Conservation (phyloP, 192 early-diverging fungal genomes). For the Rhizophagus prolifer region DNA sequence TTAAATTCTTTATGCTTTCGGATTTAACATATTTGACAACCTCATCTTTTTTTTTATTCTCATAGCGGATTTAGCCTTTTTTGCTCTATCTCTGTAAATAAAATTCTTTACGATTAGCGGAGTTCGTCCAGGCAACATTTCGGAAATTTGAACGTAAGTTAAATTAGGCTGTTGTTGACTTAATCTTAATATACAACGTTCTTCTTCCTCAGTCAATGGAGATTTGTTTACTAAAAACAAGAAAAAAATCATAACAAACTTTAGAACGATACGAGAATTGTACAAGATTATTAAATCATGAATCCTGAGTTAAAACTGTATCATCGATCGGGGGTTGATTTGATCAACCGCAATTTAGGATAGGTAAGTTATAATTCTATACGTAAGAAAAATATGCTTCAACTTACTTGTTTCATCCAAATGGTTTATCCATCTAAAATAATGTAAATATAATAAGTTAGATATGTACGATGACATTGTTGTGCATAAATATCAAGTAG, state of each 20-base stretch:
- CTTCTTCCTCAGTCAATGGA: background rate
- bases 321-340: too few species aligned
- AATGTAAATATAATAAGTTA: background rate
- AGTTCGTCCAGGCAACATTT: background rate
- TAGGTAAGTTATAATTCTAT: too few species aligned
- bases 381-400: background rate
- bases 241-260: background rate
- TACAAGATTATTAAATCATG: too few species aligned
- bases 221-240: background rate
- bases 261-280: too few species aligned
- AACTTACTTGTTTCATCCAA: background rate
- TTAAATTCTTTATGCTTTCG: too few species aligned
- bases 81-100: background rate
- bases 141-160: background rate
- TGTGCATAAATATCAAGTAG: too few species aligned
- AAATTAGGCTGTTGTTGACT: background rate
- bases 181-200: too few species aligned
- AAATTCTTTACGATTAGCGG: background rate
- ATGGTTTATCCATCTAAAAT: background rate
- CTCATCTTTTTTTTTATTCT: too few species aligned
- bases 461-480: too few species aligned
- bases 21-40: too few species aligned
- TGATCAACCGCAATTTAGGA: too few species aligned
- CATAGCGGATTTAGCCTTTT: background rate
- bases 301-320: too few species aligned